A percentile compares a stretch with the other conserved stretches of the same genome.
Evolutionary conservation across 305 asterid species (phyloP).

Genomic region (Solanum chacoense): DNA sequence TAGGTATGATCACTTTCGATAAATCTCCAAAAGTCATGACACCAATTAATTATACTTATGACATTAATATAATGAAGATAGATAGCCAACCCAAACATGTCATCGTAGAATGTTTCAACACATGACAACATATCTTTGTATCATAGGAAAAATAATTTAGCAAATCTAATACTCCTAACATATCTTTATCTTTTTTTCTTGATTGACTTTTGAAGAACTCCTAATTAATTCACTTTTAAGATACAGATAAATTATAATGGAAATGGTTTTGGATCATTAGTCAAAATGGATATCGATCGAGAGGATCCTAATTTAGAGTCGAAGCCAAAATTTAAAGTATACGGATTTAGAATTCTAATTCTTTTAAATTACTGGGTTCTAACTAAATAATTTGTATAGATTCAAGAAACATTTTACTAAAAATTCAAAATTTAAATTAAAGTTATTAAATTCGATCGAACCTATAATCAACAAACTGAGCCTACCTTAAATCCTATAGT

Average conservation of each 20-base stretch:
- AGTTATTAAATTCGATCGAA: neutral
- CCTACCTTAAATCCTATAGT: no score
- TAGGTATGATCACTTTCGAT: neutral
- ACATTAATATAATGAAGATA: neutral
- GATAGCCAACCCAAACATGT: neutral
- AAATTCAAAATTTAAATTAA: fast-evolving
- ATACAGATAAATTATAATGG: neutral
- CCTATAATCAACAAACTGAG: neutral
- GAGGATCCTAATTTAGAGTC: neutral
- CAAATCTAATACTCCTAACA: neutral
- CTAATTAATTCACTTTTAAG: neutral
- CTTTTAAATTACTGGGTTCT: no score
- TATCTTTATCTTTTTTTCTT: neutral
- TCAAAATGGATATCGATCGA: neutral
- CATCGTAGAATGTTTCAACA: neutral
- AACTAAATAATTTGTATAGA: neutral
- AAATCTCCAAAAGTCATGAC: neutral
- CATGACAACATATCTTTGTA: neutral
- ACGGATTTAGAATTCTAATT: no score
- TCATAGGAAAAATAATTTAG: neutral
- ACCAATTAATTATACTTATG: neutral
- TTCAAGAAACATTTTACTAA: neutral
- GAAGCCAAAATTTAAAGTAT: neutral
- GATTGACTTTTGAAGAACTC: neutral
- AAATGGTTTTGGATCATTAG: neutral